Conservation (phyloP, 2,329 filamentous ascomycete genomes). For the Acarospora socialis region DNA sequence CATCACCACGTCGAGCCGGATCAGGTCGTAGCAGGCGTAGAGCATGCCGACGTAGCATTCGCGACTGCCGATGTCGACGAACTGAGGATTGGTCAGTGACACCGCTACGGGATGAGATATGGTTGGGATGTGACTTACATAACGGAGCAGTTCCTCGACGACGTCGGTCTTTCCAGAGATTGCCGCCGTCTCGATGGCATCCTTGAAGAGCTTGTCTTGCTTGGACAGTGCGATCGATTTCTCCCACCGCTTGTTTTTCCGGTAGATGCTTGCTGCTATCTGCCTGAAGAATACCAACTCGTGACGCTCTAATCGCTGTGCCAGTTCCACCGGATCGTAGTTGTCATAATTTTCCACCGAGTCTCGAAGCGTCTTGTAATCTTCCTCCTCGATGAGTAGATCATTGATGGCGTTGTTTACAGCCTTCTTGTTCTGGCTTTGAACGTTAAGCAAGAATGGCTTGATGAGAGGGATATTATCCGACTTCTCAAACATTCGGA, state of each 20-base stretch:
- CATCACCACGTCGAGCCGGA: constrained; percentile 81
- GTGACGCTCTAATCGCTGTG: constrained; percentile 86
- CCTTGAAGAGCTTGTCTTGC: constrained; percentile 99
- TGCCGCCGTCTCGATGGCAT: constrained; percentile 94
- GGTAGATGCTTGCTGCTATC: constrained; percentile 95
- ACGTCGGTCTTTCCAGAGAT: constrained; percentile 82
- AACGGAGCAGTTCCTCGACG: constrained; percentile 88
- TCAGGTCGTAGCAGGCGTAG: constrained; percentile 94
- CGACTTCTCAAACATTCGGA: constrained; percentile 96
- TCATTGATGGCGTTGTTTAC: constrained; percentile 99
- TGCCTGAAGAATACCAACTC: constrained; percentile 98
- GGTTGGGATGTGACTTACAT: too few species aligned
- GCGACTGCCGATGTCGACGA: constrained; percentile 96
- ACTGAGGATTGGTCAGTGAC: constrained; percentile 48
- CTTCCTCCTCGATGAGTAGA: constrained; percentile 92
- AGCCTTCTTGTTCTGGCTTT: constrained; percentile 91
- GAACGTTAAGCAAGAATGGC: constrained; percentile 92
- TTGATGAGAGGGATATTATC: constrained; percentile 98
- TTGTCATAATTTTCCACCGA: constrained; percentile 99
- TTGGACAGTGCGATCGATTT: constrained; percentile 96
- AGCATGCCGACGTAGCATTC: constrained; percentile 99
- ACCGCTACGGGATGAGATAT: too few species aligned
- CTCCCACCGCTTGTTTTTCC: constrained; percentile 99
- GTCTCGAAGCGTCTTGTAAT: constrained; percentile 95
- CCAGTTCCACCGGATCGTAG: constrained; percentile 89